A percentile compares a stretch with the other conserved stretches of the same genome.
Conservation (phyloP, 2,329 filamentous ascomycete species). For the Tolypocladium nubicola region DNA sequence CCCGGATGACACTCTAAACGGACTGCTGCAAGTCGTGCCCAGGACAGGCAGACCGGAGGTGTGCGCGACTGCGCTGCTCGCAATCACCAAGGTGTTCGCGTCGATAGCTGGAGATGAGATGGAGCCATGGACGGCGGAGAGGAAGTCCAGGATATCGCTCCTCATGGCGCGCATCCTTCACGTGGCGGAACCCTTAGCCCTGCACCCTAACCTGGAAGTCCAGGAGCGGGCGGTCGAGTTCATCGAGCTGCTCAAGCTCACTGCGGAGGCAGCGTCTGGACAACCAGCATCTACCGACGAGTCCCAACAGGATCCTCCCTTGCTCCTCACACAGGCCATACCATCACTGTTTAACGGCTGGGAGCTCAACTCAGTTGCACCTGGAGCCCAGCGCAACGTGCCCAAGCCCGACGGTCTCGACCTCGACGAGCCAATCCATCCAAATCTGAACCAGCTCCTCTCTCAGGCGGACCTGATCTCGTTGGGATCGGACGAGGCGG, state of each 20-base stretch:
- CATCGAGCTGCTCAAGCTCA: conserved; percentile 77
- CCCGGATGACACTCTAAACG: conserved; percentile 62
- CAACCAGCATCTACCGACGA: conserved; percentile 49
- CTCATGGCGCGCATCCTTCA: conserved; percentile 74
- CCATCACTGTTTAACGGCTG: conserved; percentile 77
- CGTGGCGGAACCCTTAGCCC: conserved; percentile 66
- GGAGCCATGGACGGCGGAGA: conserved; percentile 58
- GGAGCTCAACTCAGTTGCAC: conserved; percentile 85
- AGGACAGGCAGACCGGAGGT: conserved; percentile 49
- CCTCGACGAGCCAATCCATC: conserved; percentile 73
- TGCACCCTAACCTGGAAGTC: conserved; percentile 83
- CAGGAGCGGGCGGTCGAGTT: conserved; percentile 93
- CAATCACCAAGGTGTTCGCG: conserved; percentile 76
- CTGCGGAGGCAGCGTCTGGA: conserved; percentile 65
- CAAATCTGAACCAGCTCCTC: conserved; percentile 58
- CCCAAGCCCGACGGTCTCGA: conserved; percentile 67
- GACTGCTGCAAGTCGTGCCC: conserved; percentile 58
- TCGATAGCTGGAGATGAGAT: conserved; percentile 55
- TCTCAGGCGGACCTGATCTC: conserved; percentile 41
- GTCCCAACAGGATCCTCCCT: conserved; percentile 55
- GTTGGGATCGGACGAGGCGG: conserved; percentile 42
- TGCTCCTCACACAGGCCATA: conserved; percentile 82
- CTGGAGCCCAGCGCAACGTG: conserved; percentile 75
- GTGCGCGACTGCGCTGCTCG: conserved; percentile 73
- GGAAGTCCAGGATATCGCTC: conserved; percentile 65